These are phyloP conservation scores for Celoporthe dispersa DNA, from an alignment of 2,329 filamentous ascomycete species.

Conservation along the genomic window DNA sequence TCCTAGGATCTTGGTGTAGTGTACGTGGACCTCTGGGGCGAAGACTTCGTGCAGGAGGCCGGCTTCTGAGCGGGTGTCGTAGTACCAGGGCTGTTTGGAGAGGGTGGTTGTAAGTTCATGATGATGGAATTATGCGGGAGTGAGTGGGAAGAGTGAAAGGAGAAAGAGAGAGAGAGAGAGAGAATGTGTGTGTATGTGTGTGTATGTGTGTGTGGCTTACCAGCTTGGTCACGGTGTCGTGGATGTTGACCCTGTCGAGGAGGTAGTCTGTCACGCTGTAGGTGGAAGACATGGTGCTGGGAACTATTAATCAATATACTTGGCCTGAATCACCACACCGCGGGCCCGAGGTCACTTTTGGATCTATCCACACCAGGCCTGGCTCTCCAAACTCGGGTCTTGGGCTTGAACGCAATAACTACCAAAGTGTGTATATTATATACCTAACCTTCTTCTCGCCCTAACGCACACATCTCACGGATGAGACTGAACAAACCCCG, in stretches of 20 bases:
- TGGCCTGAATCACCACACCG: no score
- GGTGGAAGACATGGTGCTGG: slow-evolving; percentile 12
- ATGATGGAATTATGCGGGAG: neutral
- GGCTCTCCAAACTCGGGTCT: no score
- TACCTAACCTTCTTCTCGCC: no score
- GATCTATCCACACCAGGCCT: neutral
- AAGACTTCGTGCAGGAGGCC: slow-evolving; percentile 37
- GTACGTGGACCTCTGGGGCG: slow-evolving; percentile 35
- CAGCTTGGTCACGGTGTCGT: slow-evolving; percentile 37
- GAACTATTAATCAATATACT: no score
- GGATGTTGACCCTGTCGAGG: slow-evolving; percentile 40
- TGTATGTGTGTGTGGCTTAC: slow-evolving; percentile 27
- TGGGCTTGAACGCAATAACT: no score
- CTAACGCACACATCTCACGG: neutral
- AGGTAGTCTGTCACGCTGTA: slow-evolving; percentile 35
- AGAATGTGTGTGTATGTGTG: neutral
- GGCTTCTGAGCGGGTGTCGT: slow-evolving; percentile 33
- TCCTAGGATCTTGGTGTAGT: slow-evolving; percentile 40
- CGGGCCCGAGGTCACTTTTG: neutral
- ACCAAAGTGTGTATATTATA: no score
- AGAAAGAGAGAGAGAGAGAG: neutral
- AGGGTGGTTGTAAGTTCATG: no score
- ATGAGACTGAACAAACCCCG: slow-evolving; percentile 17
- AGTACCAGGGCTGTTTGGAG: slow-evolving; percentile 33
- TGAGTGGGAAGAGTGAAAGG: no score